A percentile compares a stretch with the other conserved stretches of the same genome.
Conservation (phyloP, 1,284 basidiomycete species). For the Pascua guehoae region DNA sequence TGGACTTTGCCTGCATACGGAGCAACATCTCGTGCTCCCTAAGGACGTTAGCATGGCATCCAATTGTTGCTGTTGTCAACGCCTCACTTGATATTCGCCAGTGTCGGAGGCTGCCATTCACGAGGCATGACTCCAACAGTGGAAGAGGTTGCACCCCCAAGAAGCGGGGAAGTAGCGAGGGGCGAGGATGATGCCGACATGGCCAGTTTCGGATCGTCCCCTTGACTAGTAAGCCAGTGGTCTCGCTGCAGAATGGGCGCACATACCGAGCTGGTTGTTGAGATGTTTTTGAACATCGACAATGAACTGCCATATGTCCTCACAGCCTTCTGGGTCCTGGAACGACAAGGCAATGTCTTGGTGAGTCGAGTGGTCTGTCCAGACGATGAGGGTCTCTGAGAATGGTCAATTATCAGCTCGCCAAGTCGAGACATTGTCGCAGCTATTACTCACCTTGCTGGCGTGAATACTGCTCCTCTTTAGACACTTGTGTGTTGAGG, state of each 20-base stretch:
- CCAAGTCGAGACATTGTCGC: background rate
- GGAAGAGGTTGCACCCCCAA: slow-evolving; percentile 14
- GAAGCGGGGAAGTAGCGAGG: slow-evolving; percentile 32
- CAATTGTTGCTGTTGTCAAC: background rate
- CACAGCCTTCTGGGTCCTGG: slow-evolving; percentile 91
- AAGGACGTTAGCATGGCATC: slow-evolving; percentile 3
- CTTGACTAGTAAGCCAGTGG: slow-evolving; percentile 11
- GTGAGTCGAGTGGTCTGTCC: slow-evolving; percentile 87
- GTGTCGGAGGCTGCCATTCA: slow-evolving; percentile 35
- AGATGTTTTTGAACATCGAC: slow-evolving; percentile 73
- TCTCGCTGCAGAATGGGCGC: background rate
- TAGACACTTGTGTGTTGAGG: slow-evolving; percentile 42
- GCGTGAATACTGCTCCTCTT: slow-evolving; percentile 79
- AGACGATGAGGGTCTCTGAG: slow-evolving; percentile 93
- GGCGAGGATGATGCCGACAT: slow-evolving; percentile 43
- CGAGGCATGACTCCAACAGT: slow-evolving; percentile 7
- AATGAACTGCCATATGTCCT: slow-evolving; percentile 97
- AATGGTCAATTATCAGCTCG: background rate
- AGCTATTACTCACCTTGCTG: slow-evolving; percentile 74
- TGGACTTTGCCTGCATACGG: slow-evolving; percentile 42
- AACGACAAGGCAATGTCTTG: slow-evolving; percentile 96
- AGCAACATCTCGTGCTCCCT: slow-evolving; percentile 43
- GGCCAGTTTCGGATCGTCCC: slow-evolving; percentile 26
- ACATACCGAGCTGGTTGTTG: slow-evolving; percentile 32
- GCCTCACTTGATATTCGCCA: slow-evolving; percentile 41